Base-by-base conservation (phyloP, 2,329 filamentous ascomycete genomes). In the Fusarium guadeloupense region DNA sequence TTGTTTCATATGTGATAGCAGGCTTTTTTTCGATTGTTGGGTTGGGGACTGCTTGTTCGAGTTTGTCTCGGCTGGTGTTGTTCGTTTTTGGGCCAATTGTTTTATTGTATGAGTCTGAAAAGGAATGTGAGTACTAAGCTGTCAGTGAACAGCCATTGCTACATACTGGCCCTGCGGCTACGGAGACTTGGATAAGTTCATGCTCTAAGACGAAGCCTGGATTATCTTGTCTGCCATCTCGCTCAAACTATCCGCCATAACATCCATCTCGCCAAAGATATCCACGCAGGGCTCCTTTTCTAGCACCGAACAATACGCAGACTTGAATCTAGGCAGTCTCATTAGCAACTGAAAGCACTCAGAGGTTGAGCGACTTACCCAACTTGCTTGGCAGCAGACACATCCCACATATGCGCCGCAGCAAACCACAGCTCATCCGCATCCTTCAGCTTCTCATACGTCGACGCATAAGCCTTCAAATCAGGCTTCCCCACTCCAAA, bases 261-360 rank as follows among this genome's bases (percentile, higher is more conserved):
- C 62, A 28, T 68, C 64, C 61, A 67, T 66, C 35, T 67, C 46
- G 1, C 64, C 62, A 47, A 68, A 68, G 8, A 68, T 52, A 3
- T 68, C 59, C 0, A 55, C 44, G 4, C 50, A 62, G 1, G 62
- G 31, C 14, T 68, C 64, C 9, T 65, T 67, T 12, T 68, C 62
- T 14, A 66, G 26, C 0, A 60, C 39, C 4, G 59, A 62, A 9
- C 62, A 61, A 23, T 66, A 68, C 1, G 65, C 65, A 2, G 53
- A 45, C 10, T 62, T 66, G 21, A 68, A 68, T 14, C 62, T 59
- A 4, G n/a, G n/a, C 4, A 12, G 4, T 12, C 4, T 5, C 9
- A 17, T 62, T 25, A 67, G 37, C 4, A 19, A 19, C 5, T 4
- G 1, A 13, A 9, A 5, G 8, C 14, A 8, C 23, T 16, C 0